Conservation (phyloP, 257 asterid genomes). For the Phtheirospermum japonicum region DNA sequence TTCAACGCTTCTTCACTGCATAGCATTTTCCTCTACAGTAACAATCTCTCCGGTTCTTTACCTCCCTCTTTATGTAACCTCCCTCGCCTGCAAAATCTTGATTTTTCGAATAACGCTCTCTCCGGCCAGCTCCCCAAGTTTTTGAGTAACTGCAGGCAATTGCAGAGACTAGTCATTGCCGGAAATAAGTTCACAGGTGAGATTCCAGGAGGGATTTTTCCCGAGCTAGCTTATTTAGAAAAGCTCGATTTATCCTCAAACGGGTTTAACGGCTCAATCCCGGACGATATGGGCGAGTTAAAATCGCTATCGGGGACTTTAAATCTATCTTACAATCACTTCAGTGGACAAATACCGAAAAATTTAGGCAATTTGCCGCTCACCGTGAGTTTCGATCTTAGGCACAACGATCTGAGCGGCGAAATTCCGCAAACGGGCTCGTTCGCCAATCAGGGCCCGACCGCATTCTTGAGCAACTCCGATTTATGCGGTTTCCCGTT, state of each 20-base stretch:
- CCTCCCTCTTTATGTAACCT: constrained; percentile 72
- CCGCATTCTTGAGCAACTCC: constrained; percentile 80
- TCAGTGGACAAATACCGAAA: constrained; percentile 66
- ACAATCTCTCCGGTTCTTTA: constrained; percentile 73
- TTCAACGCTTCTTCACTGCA: constrained; percentile 87
- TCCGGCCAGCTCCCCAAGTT: constrained; percentile 66
- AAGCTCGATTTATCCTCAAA: constrained; percentile 79
- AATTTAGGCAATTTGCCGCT: constrained; percentile 70
- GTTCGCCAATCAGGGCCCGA: constrained; percentile 90
- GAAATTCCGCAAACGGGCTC: constrained; percentile 93
- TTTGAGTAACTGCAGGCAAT: constrained; percentile 70
- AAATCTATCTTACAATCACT: constrained; percentile 77
- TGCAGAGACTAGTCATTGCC: constrained; percentile 67
- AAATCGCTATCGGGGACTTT: constrained; percentile 77
- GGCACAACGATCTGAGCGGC: constrained; percentile 70
- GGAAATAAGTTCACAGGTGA: constrained; percentile 61
- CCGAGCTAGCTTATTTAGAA: constrained; percentile 70
- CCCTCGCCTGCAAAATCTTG: constrained; percentile 77
- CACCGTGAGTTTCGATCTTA: constrained; percentile 86
- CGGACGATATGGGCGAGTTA: constrained; percentile 77
- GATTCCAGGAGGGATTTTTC: constrained; percentile 71
- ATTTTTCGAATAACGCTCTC: constrained; percentile 66
- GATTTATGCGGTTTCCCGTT: constrained; percentile 92
- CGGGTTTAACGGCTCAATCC: constrained; percentile 64
- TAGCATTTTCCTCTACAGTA: constrained; percentile 73